phyloP scores from a whole-genome alignment of 2,329 filamentous ascomycete species.

The Orbilia quercus region DNA sequence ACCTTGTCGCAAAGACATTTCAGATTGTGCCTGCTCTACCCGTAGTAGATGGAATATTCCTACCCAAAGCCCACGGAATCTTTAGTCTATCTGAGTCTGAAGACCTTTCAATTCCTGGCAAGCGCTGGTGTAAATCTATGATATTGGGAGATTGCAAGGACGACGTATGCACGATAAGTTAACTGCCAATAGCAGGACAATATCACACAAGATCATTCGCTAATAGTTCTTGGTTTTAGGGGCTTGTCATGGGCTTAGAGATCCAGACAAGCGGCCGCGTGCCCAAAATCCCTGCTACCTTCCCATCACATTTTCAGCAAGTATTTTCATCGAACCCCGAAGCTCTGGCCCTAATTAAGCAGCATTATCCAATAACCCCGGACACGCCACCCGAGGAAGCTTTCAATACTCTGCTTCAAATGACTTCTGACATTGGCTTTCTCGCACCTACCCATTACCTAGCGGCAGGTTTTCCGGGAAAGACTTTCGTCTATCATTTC shows the following conservation, averaged over 20 bases:
- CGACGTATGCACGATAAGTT: slow-evolving; percentile 20
- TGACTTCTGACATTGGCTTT: slow-evolving; percentile 47
- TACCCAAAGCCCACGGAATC: slow-evolving; percentile 50
- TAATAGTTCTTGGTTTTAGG: slow-evolving; percentile 12
- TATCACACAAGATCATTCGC: neutral
- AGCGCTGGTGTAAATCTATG: slow-evolving; percentile 43
- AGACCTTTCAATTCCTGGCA: slow-evolving; percentile 45
- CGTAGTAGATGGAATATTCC: slow-evolving; percentile 34
- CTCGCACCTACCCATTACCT: slow-evolving; percentile 50
- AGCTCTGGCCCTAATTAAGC: slow-evolving; percentile 38
- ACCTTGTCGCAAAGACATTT: slow-evolving; percentile 40
- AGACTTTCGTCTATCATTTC: slow-evolving; percentile 51
- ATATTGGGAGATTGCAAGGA: slow-evolving; percentile 48
- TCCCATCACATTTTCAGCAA: slow-evolving; percentile 44
- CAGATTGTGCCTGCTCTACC: slow-evolving; percentile 42
- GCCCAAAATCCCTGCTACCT: slow-evolving; percentile 33
- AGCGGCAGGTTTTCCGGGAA: slow-evolving; percentile 41
- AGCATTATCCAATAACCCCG: slow-evolving; percentile 40
- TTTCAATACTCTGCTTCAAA: slow-evolving; percentile 42
- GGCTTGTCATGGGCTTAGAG: slow-evolving; percentile 44
- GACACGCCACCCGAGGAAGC: slow-evolving; percentile 28
- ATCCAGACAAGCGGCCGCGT: slow-evolving; percentile 34
- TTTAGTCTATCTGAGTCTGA: slow-evolving; percentile 47
- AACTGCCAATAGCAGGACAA: neutral
- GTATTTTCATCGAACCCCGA: slow-evolving; percentile 36